Base-by-base conservation (phyloP, 805 yeast species). In the Spathaspora hagerdaliae region DNA sequence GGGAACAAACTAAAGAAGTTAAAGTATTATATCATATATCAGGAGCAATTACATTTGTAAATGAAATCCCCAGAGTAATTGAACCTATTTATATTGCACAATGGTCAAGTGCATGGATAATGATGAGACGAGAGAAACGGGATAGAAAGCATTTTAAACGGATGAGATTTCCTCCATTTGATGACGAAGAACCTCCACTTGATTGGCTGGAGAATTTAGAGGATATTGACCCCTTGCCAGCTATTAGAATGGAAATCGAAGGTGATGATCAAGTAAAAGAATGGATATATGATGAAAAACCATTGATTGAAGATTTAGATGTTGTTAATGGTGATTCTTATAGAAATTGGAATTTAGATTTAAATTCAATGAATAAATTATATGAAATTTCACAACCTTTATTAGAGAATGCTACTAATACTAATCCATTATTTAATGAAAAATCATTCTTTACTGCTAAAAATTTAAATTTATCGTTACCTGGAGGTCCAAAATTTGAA, bases 401-500 rank as follows among this genome's bases (percentile, higher is more conserved):
- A 11, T 57, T 85, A 31, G 74, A 83, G 9, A 87, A 83, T 46
- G 85, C 83, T 60, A 70, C 78, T 13, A 85, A 87, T 56, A 79
- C 78, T 55, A 76, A 66, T 48, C 85, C 86, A 56, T 65, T 90
- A 35, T 92, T 91, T 60, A 90, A 91, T 55, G 81, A 80, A 46
- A 75, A 84, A 44, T 75, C 97, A 0, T 87, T 94, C 52, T 79
- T 85, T 61, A 91, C 97, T 0, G 96, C 98, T 0, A 94, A 94
- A 59, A 92, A 96, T 7, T 73, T 94, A 42, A 89, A 91, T 57
- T 75, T 83, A 38, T 85, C 96, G 1, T 73, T 94, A 31, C 97
- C 97, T 0, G 96, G 96, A 10, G 99, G 99, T 0, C 98, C 99
- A 10, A 87, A 85, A 59, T 94, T 90, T 64, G 98, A 91, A 65